Evolutionary conservation across 306 rosid genomes (phyloP).

Genomic region (Astragalus glycyphyllos): DNA sequence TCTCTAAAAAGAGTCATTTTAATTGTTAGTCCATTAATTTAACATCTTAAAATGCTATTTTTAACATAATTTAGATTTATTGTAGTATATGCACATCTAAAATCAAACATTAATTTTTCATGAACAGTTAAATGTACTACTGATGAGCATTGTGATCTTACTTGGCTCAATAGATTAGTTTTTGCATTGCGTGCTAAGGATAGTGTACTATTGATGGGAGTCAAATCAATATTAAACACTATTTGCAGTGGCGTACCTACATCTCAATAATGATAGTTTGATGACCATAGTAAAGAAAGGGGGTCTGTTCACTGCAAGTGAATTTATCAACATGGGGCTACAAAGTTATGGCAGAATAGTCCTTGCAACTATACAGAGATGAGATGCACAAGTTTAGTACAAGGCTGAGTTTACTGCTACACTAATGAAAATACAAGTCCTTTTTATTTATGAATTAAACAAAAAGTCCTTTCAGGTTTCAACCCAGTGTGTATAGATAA

Average conservation of each 20-base stretch:
- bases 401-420: slow-evolving; percentile 7
- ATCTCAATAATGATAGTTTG: neutral
- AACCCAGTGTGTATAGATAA: neutral
- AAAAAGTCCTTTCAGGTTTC: neutral
- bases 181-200: no score
- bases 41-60: no score
- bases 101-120: neutral
- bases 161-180: no score
- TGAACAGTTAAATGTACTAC: no score
- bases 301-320: neutral
- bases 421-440: neutral
- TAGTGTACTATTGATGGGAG: no score
- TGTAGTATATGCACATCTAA: no score
- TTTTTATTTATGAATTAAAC: neutral
- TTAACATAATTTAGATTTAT: no score
- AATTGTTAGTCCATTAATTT: neutral
- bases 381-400: neutral
- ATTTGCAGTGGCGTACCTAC: neutral
- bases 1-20: neutral
- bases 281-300: neutral
- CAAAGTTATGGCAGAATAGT: slow-evolving; percentile 3
- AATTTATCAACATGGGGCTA: neutral
- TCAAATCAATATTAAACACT: no score
- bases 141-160: no score
- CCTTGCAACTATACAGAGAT: slow-evolving; percentile 14